phyloP scores from a whole-genome alignment of 2,329 filamentous ascomycete species.

The Ilyonectria destructans region DNA sequence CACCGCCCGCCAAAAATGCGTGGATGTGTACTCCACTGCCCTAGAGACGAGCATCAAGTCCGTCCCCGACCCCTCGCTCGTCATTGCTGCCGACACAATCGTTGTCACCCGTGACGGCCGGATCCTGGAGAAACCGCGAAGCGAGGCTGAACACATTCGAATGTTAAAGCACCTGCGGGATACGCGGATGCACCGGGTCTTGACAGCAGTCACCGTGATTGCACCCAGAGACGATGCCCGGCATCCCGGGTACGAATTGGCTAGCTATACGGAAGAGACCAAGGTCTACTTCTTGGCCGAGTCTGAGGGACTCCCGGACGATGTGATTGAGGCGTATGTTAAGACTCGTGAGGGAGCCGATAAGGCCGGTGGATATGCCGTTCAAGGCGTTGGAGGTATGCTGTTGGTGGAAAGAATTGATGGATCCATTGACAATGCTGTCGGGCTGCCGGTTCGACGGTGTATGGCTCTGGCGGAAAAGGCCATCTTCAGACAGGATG shows the following conservation, averaged over 20 bases:
- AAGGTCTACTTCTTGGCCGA: constrained; percentile 86
- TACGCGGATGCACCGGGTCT: constrained; percentile 83
- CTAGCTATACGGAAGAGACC: constrained; percentile 90
- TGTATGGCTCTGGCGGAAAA: constrained; percentile 89
- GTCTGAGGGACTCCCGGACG: constrained; percentile 76
- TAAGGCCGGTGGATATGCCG: constrained; percentile 96
- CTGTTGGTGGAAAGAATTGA: constrained; percentile 91
- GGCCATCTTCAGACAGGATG: constrained; percentile 83
- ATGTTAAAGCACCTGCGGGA: constrained; percentile 91
- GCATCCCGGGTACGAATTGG: constrained; percentile 88
- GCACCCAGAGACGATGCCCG: constrained; percentile 85
- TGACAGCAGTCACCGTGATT: constrained; percentile 89
- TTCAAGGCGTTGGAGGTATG: constrained; percentile 91
- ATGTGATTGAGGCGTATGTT: constrained; percentile 85
- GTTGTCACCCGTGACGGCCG: constrained; percentile 83
- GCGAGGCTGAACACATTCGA: constrained; percentile 83
- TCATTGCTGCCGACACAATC: constrained; percentile 93
- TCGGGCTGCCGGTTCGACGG: constrained; percentile 87
- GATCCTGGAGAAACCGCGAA: constrained; percentile 93
- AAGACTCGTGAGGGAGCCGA: constrained; percentile 92
- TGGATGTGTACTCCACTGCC: constrained; percentile 75
- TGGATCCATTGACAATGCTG: constrained; percentile 93
- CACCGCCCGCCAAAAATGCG: constrained; percentile 88
- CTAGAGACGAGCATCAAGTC: constrained; percentile 62
- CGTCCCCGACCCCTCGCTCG: constrained; percentile 81